A percentile compares a stretch with the other conserved stretches of the same genome.
Conservation (phyloP, 371 early-diverging fungal species). For the Coemansia sp. region DNA sequence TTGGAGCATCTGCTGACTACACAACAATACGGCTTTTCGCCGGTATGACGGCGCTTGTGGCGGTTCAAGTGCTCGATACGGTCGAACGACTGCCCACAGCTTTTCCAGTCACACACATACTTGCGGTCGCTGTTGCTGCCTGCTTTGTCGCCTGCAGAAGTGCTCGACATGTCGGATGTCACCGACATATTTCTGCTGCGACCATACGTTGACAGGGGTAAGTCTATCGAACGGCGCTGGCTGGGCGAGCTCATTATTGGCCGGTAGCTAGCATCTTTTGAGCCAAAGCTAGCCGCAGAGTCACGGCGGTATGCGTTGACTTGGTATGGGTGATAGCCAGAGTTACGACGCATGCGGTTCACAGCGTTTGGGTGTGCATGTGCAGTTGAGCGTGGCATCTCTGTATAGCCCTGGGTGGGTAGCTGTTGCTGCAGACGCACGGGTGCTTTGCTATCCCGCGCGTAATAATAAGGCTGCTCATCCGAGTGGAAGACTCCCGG, state of each 20-base stretch:
- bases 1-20: conserved; percentile 74
- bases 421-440: conserved; percentile 8
- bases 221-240: background rate
- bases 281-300: conserved; percentile 4
- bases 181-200: conserved; percentile 19
- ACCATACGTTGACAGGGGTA: background rate
- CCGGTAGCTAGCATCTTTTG: background rate
- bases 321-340: background rate
- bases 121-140: conserved; percentile 37
- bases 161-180: conserved; percentile 21
- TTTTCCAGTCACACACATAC: conserved; percentile 44
- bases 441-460: conserved; percentile 17
- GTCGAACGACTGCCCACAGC: conserved; percentile 44
- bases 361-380: background rate
- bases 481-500: conserved; percentile 42
- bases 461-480: conserved; percentile 21
- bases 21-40: conserved; percentile 88
- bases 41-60: conserved; percentile 60
- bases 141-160: conserved; percentile 15
- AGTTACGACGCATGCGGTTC: conserved; percentile 7
- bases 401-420: background rate
- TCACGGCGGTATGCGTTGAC: conserved; percentile 4
- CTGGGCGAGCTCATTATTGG: background rate
- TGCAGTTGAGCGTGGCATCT: background rate
- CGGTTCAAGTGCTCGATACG: conserved; percentile 50